Percentiles rank a stretch among this genome's conserved stretches.
Conservation (phyloP, 805 yeast genomes). For the Millerozyma acaciae region DNA sequence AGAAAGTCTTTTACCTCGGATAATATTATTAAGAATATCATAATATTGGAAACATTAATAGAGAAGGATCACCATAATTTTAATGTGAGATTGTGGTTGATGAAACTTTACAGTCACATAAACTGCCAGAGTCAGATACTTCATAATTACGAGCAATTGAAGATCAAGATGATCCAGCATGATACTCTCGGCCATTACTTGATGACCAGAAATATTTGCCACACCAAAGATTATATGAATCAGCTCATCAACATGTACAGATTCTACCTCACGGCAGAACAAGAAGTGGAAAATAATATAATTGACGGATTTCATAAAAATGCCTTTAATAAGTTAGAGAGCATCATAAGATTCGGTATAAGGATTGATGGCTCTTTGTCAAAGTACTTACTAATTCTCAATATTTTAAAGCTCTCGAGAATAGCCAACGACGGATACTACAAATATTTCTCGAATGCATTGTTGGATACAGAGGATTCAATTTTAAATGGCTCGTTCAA, state of each 20-base stretch:
- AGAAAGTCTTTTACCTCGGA: slow-evolving; percentile 18
- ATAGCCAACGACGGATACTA: slow-evolving; percentile 28
- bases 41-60: slow-evolving; percentile 56
- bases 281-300: slow-evolving; percentile 48
- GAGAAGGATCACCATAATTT: slow-evolving; percentile 66
- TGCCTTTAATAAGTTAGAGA: slow-evolving; percentile 62
- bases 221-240: slow-evolving; percentile 38
- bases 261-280: slow-evolving; percentile 53
- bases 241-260: slow-evolving; percentile 30
- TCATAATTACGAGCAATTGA: slow-evolving; percentile 49
- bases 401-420: slow-evolving; percentile 30
- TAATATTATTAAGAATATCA: slow-evolving; percentile 35
- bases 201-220: slow-evolving; percentile 38
- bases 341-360: slow-evolving; percentile 58
- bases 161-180: slow-evolving; percentile 70
- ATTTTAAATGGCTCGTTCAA: slow-evolving; percentile 4
- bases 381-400: slow-evolving; percentile 33
- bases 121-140: slow-evolving; percentile 52
- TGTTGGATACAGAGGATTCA: slow-evolving; percentile 11
- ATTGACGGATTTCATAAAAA: slow-evolving; percentile 53
- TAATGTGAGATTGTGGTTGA: slow-evolving; percentile 66
- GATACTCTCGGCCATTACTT: slow-evolving; percentile 60
- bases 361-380: slow-evolving; percentile 50
- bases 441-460: slow-evolving; percentile 20
- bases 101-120: slow-evolving; percentile 55